A percentile compares a stretch with the other conserved stretches of the same genome.
phyloP scores from a whole-genome alignment of 2,329 filamentous ascomycete genomes.

The Colletotrichum graminicola region DNA sequence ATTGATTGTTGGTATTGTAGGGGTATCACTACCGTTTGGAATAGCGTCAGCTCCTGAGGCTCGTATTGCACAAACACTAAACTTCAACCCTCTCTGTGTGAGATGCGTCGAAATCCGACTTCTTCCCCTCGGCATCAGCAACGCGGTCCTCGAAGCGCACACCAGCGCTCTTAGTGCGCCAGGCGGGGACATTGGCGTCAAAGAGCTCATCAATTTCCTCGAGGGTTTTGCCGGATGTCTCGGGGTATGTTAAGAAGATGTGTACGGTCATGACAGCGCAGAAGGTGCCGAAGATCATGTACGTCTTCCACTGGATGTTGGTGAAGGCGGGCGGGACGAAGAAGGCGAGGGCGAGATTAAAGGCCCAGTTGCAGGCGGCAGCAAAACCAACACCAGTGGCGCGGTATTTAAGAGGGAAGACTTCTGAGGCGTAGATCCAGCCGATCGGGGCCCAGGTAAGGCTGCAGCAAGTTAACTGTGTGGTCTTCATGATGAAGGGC shows the following conservation, averaged over 20 bases:
- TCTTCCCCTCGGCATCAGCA: slow-evolving; percentile 26
- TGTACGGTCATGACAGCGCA: slow-evolving; percentile 42
- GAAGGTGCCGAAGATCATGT: slow-evolving; percentile 44
- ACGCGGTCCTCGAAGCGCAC: slow-evolving; percentile 33
- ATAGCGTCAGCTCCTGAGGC: too few relatives aligned
- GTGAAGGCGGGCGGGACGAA: slow-evolving; percentile 56
- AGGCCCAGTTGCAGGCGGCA: slow-evolving; percentile 64
- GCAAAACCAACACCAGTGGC: slow-evolving; percentile 67
- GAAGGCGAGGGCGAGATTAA: slow-evolving; percentile 63
- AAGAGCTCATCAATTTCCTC: slow-evolving; percentile 45
- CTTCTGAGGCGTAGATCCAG: slow-evolving; percentile 51
- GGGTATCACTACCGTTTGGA: not conserved
- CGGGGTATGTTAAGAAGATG: slow-evolving; percentile 48
- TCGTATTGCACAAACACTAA: not conserved
- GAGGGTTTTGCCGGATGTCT: slow-evolving; percentile 47
- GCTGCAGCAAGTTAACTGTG: slow-evolving; percentile 44
- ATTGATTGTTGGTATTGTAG: not conserved
- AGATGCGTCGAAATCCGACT: not conserved
- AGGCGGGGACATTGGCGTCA: slow-evolving; percentile 32
- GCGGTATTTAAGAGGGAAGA: slow-evolving; percentile 61
- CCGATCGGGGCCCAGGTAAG: slow-evolving; percentile 52
- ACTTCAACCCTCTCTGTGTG: slow-evolving; percentile 23
- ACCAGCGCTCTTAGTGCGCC: slow-evolving; percentile 25
- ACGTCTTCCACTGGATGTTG: slow-evolving; percentile 45
- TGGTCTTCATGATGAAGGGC: not conserved